phyloP scores from a whole-genome alignment of 2,329 filamentous ascomycete genomes.

The Curvularia eragrostidis region DNA sequence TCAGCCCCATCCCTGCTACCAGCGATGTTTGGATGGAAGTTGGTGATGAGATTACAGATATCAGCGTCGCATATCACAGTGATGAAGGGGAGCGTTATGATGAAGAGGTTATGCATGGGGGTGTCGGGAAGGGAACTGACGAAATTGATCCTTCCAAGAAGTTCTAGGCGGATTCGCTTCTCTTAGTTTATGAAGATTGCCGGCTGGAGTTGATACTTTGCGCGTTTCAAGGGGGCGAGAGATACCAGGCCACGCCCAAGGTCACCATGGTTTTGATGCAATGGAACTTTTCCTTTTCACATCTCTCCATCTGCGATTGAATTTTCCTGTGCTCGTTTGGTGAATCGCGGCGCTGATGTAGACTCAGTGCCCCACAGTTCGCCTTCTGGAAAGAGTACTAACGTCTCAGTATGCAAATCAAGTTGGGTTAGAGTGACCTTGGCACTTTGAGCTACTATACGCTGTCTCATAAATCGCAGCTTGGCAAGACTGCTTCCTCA shows the following conservation, averaged over 20 bases:
- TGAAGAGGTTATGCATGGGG: slow-evolving; percentile 35
- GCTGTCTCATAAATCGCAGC: not conserved
- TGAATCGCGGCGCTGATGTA: not conserved
- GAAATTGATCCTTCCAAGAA: slow-evolving; percentile 22
- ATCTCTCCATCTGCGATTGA: not conserved
- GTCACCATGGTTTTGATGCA: slow-evolving; percentile 14
- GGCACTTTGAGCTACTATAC: too few species aligned
- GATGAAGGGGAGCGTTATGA: slow-evolving; percentile 39
- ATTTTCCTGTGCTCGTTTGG: not conserved
- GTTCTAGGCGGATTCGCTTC: slow-evolving; percentile 7
- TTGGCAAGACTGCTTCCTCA: not conserved
- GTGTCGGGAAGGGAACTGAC: slow-evolving; percentile 21
- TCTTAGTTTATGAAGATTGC: not conserved
- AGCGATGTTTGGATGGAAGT: slow-evolving; percentile 82
- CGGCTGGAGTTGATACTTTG: not conserved
- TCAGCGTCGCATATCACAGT: slow-evolving; percentile 36
- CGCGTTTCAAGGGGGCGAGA: not conserved
- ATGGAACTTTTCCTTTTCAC: not conserved
- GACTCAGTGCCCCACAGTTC: not conserved
- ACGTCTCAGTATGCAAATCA: not conserved
- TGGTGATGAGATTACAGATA: slow-evolving; percentile 52
- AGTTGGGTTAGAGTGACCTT: slow-evolving; percentile 1
- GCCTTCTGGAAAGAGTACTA: not conserved
- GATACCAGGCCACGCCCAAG: slow-evolving; percentile 18
- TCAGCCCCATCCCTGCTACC: slow-evolving; percentile 75